phyloP scores from a whole-genome alignment of 257 asterid genomes.

The Przewalskia tangutica region DNA sequence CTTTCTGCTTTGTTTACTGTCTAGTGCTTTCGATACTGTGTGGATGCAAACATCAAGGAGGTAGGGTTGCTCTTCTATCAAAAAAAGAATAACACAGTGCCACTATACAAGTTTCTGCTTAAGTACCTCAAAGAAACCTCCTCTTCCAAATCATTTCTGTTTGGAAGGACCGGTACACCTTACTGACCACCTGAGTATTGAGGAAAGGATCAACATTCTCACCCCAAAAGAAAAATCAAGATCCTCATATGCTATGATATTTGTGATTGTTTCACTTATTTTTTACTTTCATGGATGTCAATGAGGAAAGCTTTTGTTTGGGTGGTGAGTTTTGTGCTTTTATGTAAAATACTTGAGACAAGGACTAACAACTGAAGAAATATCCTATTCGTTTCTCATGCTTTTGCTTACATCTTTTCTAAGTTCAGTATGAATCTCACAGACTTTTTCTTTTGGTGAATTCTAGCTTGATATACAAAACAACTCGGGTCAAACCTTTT shows the following conservation, averaged over 20 bases:
- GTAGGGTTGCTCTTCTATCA: background rate
- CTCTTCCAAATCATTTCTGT: background rate
- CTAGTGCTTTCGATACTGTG: background rate
- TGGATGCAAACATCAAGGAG: background rate
- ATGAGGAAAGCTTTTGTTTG: background rate
- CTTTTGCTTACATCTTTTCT: background rate
- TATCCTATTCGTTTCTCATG: background rate
- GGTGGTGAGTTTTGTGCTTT: background rate
- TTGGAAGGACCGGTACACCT: background rate
- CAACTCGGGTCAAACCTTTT: constrained; percentile 61
- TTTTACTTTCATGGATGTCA: background rate
- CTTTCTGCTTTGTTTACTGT: background rate
- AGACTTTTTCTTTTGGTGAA: constrained; percentile 13
- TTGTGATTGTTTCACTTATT: background rate
- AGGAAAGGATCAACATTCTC: background rate
- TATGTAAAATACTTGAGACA: background rate
- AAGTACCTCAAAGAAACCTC: background rate
- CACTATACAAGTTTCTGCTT: background rate
- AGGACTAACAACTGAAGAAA: background rate
- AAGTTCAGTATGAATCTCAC: background rate
- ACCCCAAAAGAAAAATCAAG: background rate
- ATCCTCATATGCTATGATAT: background rate
- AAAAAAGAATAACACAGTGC: background rate
- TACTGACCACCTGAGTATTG: background rate
- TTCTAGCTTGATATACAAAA: constrained; percentile 88